Evolutionary conservation across 1,284 basidiomycete species (phyloP), one percentile per base, ranked within the genome.

Genomic region (Puccinia hordei): DNA sequence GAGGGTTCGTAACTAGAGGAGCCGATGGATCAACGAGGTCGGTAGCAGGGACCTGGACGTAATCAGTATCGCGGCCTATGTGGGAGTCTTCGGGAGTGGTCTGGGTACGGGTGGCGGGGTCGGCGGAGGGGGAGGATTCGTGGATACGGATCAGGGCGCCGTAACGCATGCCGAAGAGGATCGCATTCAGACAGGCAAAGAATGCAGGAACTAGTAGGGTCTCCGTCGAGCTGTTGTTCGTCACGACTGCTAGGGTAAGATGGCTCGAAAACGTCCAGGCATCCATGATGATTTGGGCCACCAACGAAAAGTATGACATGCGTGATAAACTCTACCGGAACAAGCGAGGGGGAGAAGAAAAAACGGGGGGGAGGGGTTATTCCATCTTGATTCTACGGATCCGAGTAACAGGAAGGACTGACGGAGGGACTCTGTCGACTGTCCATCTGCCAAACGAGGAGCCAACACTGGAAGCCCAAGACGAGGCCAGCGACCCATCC

Each of bases 371-470:
- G n/a, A n/a, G n/a, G n/a, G n/a, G n/a, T n/a, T 55, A 13, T 17
- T 8, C 15, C 30, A n/a, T 24, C 12, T 68, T 12, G 27, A 41
- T 68, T 44, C n/a, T n/a, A n/a, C n/a, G n/a, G n/a, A n/a, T n/a
- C 9, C 19, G 27, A 41, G 44, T 49, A 19, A 8, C 22, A 38
- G 41, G 27, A 2, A n/a, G 19, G 59, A 27, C 81, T 63, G 15
- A 84, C 83, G 22, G 81, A 82, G 0, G 84, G 84, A 4, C 83
- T 84, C 5, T 80, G 81, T 8, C 83, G 82, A 33, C 81, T 82
- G 69, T 86, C 83, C 83, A 86, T 85, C 82, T 86, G 86, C 46
- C 84, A 74, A 1, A 85, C 85, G 10, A 85, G 80, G 2, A 85
- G 65, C 35, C 82, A 66, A 1, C 84, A 81, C 46, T 86, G 82